Conservation (phyloP, 1,139 yeast genomes). For the Zygosaccharomyces sapae region DNA sequence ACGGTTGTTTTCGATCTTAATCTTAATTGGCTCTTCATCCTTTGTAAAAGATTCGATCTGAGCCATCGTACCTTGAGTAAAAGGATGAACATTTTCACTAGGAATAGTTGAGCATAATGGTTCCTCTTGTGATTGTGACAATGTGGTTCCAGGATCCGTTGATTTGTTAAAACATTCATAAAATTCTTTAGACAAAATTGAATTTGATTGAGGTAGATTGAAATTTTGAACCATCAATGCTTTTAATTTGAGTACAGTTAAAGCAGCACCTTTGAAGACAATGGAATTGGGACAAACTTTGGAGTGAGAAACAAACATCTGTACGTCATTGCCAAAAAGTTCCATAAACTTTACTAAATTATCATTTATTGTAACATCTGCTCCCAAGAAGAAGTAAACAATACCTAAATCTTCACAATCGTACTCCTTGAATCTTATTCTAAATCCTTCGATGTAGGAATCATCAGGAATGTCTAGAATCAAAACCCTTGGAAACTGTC, state of each 20-base stretch:
- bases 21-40: slow-evolving; percentile 16
- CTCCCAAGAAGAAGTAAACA: slow-evolving; percentile 76
- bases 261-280: slow-evolving; percentile 53
- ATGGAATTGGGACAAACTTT: slow-evolving; percentile 58
- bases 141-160: slow-evolving; percentile 23
- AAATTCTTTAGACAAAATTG: slow-evolving; percentile 32
- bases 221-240: slow-evolving; percentile 50
- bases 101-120: slow-evolving; percentile 16
- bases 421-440: slow-evolving; percentile 24
- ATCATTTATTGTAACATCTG: slow-evolving; percentile 48
- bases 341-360: slow-evolving; percentile 43
- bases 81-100: slow-evolving; percentile 27
- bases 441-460: slow-evolving; percentile 41
- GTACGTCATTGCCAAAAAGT: slow-evolving; percentile 42
- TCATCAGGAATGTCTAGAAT: slow-evolving; percentile 69
- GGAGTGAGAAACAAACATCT: slow-evolving; percentile 70
- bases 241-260: slow-evolving; percentile 54
- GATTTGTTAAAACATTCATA: slow-evolving; percentile 28
- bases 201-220: slow-evolving; percentile 44
- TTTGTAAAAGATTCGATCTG: slow-evolving; percentile 26
- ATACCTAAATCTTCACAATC: slow-evolving; percentile 42
- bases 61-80: slow-evolving; percentile 20
- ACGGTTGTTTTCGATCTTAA: slow-evolving; percentile 30
- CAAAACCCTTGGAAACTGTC: slow-evolving; percentile 55
- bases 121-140: slow-evolving; percentile 25